Evolutionary conservation across 1,139 yeast species (phyloP).

Genomic region (Yamadazyma friedrichii): DNA sequence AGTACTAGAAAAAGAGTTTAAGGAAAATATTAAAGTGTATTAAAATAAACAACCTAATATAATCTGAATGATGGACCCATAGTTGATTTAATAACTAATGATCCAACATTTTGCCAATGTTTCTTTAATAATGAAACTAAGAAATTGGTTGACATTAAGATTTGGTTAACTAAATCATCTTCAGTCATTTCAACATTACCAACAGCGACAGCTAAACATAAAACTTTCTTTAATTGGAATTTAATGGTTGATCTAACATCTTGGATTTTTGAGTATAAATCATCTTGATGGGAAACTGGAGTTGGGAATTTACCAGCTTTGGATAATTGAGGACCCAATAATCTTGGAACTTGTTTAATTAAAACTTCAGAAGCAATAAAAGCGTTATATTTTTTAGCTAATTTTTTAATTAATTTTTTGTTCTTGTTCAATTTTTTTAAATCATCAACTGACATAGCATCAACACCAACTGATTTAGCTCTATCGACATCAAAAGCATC

Average conservation of each 20-base stretch:
- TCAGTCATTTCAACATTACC: conserved; percentile 99
- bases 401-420: conserved; percentile 99
- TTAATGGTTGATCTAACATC: conserved; percentile 99
- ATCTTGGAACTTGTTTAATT: conserved; percentile 99
- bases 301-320: conserved; percentile 99
- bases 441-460: conserved; percentile 99
- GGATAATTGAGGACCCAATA: conserved; percentile 99
- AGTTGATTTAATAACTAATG: conserved; percentile 97
- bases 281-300: conserved; percentile 99
- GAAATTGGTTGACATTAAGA: conserved; percentile 99
- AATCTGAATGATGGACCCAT: conserved; percentile 99
- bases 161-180: conserved; percentile 94
- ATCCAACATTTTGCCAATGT: conserved; percentile 99
- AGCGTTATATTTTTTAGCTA: conserved; percentile 99
- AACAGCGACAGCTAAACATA: conserved; percentile 89
- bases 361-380: conserved; percentile 99
- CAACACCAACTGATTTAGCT: conserved; percentile 99
- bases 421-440: conserved; percentile 99
- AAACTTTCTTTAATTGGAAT: conserved; percentile 99
- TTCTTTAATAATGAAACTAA: conserved; percentile 99
- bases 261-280: conserved; percentile 90
- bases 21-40: conserved; percentile 8
- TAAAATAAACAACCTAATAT: conserved; percentile 58
- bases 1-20: too few species aligned
- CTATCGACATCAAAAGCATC: conserved; percentile 99